Evolutionary conservation across 2,329 filamentous ascomycete species (phyloP), one percentile per base, ranked within the genome.

Genomic region (Gyromitra esculenta): DNA sequence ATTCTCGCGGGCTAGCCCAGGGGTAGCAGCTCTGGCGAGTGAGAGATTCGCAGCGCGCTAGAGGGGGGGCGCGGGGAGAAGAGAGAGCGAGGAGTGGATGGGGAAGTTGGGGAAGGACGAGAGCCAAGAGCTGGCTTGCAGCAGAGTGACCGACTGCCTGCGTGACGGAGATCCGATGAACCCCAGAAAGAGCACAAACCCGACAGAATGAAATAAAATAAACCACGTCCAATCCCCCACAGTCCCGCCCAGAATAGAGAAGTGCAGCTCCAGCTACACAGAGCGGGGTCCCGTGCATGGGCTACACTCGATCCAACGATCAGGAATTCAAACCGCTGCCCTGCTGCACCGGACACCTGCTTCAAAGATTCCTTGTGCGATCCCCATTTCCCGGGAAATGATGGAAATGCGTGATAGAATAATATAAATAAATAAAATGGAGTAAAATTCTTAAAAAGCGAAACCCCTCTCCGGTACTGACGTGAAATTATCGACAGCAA

Each of bases 201-300:
- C 25, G 25, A 57, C 18, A 21, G 18, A 21, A 21, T 21, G 1
- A 21, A 21, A 21, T 21, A 21, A 68, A 68, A 68, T 8, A 7
- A 45, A 13, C 25, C 25, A 45, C 2, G 41, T 45, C 15, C 15
- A 39, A 60, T 39, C 31, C 48, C 50, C 50, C n/a, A 67, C 64
- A 57, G 37, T 35, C 25, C 25, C n/a, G 43, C 45, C 48, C 50
- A n/a, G 37, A 21, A 41, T 62, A 21, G 7, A 43, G 56, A 11
- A 50, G 13, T 21, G n/a, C 6, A 13, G 18, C 18, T 31, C 25
- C 25, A 71, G 68, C 68, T 65, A 48, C 50, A 71, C 13, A 72
- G 69, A 72, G 69, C 69, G 69, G 69, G 69, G 69, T 72, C 60
- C 69, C 60, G 69, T 65, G 67, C 67, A 62, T 71, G 56, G 67